Conservation (phyloP, 108 stramenopile genomes). For the Nitzschia sp. region DNA sequence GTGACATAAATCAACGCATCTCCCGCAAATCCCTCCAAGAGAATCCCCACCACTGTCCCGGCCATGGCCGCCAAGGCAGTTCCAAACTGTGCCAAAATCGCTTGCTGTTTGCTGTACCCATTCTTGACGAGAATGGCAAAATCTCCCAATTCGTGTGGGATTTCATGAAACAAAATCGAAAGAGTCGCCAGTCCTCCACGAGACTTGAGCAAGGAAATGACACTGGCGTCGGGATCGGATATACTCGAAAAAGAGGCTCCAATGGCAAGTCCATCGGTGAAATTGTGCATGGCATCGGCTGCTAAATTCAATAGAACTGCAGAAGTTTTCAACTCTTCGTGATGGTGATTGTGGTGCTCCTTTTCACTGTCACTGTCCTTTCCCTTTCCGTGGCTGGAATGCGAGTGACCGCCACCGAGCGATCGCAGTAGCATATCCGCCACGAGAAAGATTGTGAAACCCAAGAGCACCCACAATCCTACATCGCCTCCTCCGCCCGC, state of each 20-base stretch:
- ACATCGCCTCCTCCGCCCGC: slow-evolving; percentile 31
- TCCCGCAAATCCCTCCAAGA: slow-evolving; percentile 38
- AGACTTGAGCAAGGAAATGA: slow-evolving; percentile 52
- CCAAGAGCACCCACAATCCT: slow-evolving; percentile 65
- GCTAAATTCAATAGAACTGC: slow-evolving; percentile 74
- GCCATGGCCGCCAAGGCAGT: slow-evolving; percentile 85
- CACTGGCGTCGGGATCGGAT: slow-evolving; percentile 21
- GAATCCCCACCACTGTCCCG: slow-evolving; percentile 74
- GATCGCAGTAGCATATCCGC: slow-evolving; percentile 72
- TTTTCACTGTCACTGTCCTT: slow-evolving; percentile 7
- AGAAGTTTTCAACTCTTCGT: slow-evolving; percentile 17
- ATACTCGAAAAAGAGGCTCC: slow-evolving; percentile 74
- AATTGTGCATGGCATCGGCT: slow-evolving; percentile 88
- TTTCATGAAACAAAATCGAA: slow-evolving; percentile 87
- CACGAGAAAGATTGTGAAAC: slow-evolving; percentile 72
- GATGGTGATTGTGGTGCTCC: slow-evolving; percentile 15
- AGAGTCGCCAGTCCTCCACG: slow-evolving; percentile 74
- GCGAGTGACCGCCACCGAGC: slow-evolving; percentile 42
- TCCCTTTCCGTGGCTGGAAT: slow-evolving; percentile 17
- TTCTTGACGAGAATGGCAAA: slow-evolving; percentile 79
- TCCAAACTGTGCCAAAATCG: slow-evolving; percentile 80
- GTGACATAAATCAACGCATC: slow-evolving; percentile 68
- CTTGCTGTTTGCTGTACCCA: slow-evolving; percentile 71
- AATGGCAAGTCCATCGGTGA: slow-evolving; percentile 73
- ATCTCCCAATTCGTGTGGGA: slow-evolving; percentile 91